phyloP scores from a whole-genome alignment of 129 eudicot species.

The Daucus carota region DNA sequence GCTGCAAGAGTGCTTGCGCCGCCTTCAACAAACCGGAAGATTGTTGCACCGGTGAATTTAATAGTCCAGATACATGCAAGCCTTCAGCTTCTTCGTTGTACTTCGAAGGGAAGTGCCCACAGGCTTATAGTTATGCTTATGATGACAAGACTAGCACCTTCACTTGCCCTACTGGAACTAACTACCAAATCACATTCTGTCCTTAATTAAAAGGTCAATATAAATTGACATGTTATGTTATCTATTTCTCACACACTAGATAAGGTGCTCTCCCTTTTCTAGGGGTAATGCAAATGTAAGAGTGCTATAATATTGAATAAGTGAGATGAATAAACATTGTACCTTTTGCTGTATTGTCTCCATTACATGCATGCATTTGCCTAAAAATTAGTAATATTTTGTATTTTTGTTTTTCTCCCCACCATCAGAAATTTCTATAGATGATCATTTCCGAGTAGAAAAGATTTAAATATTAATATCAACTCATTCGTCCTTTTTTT shows the following conservation, averaged over 20 bases:
- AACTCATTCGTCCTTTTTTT: no score
- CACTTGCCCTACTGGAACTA: conserved; percentile 1
- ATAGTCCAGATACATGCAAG: not conserved
- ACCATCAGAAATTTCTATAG: no score
- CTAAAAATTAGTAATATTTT: no score
- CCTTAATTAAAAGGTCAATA: not conserved
- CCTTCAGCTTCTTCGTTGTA: not conserved
- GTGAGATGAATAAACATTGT: no score
- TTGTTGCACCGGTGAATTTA: conserved; percentile 1
- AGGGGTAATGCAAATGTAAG: not conserved
- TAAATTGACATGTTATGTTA: not conserved
- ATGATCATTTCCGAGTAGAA: no score
- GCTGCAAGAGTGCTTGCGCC: conserved; percentile 3
- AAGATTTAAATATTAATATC: no score
- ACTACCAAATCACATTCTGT: not conserved
- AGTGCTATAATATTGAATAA: not conserved
- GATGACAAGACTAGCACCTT: not conserved
- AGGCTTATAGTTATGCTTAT: not conserved
- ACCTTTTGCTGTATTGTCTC: no score
- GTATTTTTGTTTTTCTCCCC: no score
- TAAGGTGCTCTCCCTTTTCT: not conserved
- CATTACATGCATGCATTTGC: no score
- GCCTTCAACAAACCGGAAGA: not conserved
- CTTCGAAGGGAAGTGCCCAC: not conserved
- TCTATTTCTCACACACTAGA: not conserved